These are phyloP conservation scores for Dendrobium chrysotoxum DNA, from an alignment of 106 monocot species.

Conservation along the genomic window DNA sequence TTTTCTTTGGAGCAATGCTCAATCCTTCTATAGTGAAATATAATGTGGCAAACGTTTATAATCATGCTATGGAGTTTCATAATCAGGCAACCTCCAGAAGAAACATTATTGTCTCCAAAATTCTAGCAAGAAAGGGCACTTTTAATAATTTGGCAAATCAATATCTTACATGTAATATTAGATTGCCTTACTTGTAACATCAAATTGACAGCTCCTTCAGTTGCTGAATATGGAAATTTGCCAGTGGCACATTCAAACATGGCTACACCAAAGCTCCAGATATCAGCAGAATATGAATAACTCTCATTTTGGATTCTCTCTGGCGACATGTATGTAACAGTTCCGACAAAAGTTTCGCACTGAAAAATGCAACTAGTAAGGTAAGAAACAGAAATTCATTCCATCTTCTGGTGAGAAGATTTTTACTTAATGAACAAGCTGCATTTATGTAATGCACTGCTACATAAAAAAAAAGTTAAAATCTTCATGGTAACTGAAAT, in stretches of 20 bases:
- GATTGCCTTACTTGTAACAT: constrained; percentile 86
- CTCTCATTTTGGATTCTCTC: constrained; percentile 90
- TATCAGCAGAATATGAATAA: constrained; percentile 96
- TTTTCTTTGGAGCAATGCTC: background rate
- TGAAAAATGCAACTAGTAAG: constrained; percentile 20
- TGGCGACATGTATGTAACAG: constrained; percentile 99
- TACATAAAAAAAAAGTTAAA: background rate
- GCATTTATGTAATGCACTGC: background rate
- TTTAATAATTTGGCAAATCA: background rate
- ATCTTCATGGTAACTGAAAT: background rate
- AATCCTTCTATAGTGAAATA: background rate
- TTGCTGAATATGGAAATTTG: constrained; percentile 82
- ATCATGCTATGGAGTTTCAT: background rate
- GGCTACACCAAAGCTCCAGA: constrained; percentile 93
- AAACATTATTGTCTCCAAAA: background rate
- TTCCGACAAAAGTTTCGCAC: constrained; percentile 99
- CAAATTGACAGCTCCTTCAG: constrained; percentile 91
- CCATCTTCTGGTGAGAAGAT: background rate
- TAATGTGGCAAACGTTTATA: background rate
- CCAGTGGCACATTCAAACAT: constrained; percentile 95
- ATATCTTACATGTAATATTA: background rate
- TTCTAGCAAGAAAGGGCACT: background rate
- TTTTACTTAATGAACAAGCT: background rate
- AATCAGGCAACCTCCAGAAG: background rate
- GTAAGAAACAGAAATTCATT: constrained; percentile 11